Evolutionary conservation across 164 flowering plant species (phyloP).

Genomic region (Houttuynia cordata): DNA sequence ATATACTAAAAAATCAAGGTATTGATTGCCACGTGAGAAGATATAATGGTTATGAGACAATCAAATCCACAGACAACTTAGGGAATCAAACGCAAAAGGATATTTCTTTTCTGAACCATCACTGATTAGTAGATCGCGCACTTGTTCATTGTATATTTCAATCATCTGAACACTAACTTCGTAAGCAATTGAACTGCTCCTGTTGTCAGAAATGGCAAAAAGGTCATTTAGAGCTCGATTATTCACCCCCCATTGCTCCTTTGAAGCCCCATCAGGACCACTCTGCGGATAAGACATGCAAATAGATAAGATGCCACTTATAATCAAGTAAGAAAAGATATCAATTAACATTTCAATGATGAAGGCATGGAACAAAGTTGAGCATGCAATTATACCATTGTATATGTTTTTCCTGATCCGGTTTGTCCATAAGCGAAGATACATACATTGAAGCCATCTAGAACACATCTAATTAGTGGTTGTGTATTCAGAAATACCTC

Average conservation of each 20-base stretch:
- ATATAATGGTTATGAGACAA: too few relatives aligned
- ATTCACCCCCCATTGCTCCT: conserved; percentile 70
- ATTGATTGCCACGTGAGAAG: too few relatives aligned
- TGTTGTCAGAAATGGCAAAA: conserved; percentile 52
- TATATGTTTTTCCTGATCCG: conserved; percentile 92
- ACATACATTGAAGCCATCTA: conserved; percentile 94
- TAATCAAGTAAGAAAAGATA: neutral
- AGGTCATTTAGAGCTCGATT: conserved; percentile 77
- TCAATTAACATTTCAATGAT: neutral
- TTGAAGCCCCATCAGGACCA: conserved; percentile 59
- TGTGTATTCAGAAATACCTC: conserved; percentile 85
- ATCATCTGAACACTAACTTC: conserved; percentile 87
- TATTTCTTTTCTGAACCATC: conserved; percentile 66
- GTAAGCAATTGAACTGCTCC: conserved; percentile 46
- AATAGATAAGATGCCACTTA: neutral
- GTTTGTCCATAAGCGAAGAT: conserved; percentile 99
- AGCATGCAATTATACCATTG: conserved; percentile 50
- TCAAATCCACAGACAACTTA: too few relatives aligned
- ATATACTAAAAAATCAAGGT: too few relatives aligned
- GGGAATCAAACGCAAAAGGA: conserved; percentile 29
- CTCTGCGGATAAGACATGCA: conserved; percentile 25
- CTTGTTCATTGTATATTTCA: conserved; percentile 95
- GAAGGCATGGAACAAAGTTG: neutral
- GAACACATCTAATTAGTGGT: conserved; percentile 79
- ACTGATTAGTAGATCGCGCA: conserved; percentile 67